Evolutionary conservation across 805 yeast genomes (phyloP).

Genomic region (Lachancea lanzarotensis): DNA sequence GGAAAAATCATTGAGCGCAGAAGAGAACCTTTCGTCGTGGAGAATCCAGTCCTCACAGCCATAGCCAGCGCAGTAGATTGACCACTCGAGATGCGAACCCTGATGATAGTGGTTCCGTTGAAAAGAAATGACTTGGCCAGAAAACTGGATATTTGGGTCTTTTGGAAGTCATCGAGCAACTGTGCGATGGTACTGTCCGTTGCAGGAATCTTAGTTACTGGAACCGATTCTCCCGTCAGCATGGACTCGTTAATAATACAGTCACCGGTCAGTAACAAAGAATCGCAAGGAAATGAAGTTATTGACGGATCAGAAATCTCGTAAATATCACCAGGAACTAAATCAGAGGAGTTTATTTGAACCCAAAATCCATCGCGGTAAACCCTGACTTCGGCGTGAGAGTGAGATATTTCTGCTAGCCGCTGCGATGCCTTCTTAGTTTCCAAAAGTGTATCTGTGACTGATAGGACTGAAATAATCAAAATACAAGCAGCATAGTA

Average conservation of each 20-base stretch:
- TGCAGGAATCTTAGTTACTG: slow-evolving; percentile 77
- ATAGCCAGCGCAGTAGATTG: slow-evolving; percentile 67
- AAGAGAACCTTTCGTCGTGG: slow-evolving; percentile 91
- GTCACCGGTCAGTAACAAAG: slow-evolving; percentile 81
- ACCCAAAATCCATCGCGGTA: slow-evolving; percentile 93
- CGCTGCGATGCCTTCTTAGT: slow-evolving; percentile 70
- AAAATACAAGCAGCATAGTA: slow-evolving; percentile 93
- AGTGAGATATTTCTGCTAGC: slow-evolving; percentile 64
- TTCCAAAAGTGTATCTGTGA: slow-evolving; percentile 76
- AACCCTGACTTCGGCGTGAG: slow-evolving; percentile 77
- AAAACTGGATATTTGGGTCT: slow-evolving; percentile 51
- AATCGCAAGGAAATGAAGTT: slow-evolving; percentile 76
- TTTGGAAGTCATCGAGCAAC: slow-evolving; percentile 49
- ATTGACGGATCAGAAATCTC: slow-evolving; percentile 86
- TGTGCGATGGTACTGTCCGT: slow-evolving; percentile 51
- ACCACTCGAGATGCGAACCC: slow-evolving; percentile 60
- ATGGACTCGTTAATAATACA: slow-evolving; percentile 96
- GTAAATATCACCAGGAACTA: slow-evolving; percentile 94
- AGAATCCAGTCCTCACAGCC: slow-evolving; percentile 85
- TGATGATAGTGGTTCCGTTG: slow-evolving; percentile 82
- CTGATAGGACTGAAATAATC: slow-evolving; percentile 73
- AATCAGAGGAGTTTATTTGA: slow-evolving; percentile 62
- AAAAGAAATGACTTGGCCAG: slow-evolving; percentile 72
- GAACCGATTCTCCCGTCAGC: slow-evolving; percentile 98
- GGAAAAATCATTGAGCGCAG: slow-evolving; percentile 96